Conservation (phyloP, 306 rosid genomes). For the Trifolium dubium region DNA sequence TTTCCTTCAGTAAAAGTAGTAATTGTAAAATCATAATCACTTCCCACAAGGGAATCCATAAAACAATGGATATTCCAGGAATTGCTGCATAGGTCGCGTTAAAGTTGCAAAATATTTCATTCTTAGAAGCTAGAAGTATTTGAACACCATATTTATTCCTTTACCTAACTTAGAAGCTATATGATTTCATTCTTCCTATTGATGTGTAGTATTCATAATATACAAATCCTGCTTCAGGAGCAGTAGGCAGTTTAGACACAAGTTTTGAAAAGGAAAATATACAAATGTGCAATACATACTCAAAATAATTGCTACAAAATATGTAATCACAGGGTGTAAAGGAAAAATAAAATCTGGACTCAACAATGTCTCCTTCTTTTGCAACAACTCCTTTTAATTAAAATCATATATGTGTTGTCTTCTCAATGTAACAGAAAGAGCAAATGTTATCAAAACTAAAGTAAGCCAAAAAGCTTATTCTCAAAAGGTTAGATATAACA, state of each 20-base stretch:
- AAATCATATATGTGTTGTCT: no score
- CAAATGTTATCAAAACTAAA: no score
- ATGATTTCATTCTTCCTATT: slow-evolving; percentile 51
- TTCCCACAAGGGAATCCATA: slow-evolving; percentile 3
- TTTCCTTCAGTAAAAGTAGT: neutral
- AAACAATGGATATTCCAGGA: slow-evolving; percentile 24
- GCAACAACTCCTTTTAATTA: no score
- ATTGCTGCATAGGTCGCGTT: slow-evolving; percentile 11
- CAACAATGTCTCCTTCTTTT: no score
- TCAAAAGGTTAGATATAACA: no score
- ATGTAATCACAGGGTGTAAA: slow-evolving; percentile 43
- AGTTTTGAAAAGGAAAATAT: slow-evolving; percentile 44
- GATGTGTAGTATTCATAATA: slow-evolving; percentile 58
- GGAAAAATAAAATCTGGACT: slow-evolving; percentile 39
- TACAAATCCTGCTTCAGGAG: slow-evolving; percentile 67
- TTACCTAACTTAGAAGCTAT: slow-evolving; percentile 11
- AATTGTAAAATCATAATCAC: slow-evolving; percentile 10
- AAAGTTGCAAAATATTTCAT: slow-evolving; percentile 9
- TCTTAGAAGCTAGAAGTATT: neutral
- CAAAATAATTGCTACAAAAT: slow-evolving; percentile 50
- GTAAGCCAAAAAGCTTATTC: no score
- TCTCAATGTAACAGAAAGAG: no score
- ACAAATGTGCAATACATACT: slow-evolving; percentile 39
- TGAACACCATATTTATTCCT: neutral
- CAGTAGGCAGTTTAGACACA: slow-evolving; percentile 45